Evolutionary conservation across 2,329 filamentous ascomycete genomes (phyloP).

Genomic region (Xylaria digitata): DNA sequence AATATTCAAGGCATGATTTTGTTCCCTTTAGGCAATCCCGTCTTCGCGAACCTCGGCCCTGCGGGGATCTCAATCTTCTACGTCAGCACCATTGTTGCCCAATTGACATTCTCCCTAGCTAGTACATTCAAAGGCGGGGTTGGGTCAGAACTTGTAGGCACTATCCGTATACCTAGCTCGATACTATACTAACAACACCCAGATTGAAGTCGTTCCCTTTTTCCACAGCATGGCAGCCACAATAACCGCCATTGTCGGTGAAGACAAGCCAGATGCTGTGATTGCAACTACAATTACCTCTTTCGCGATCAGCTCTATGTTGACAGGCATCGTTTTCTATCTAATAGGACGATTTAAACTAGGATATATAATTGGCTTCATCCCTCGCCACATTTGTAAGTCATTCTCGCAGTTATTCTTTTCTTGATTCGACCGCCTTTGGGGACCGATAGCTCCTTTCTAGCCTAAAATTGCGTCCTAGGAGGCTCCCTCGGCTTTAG

Average conservation of each 20-base stretch:
- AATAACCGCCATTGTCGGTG: conserved; percentile 81
- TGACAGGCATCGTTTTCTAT: conserved; percentile 93
- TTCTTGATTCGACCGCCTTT: background rate
- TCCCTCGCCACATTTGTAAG: conserved; percentile 83
- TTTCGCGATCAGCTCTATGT: conserved; percentile 88
- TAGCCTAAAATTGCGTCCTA: background rate
- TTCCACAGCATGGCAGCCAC: conserved; percentile 98
- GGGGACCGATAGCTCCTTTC: background rate
- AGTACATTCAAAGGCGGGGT: conserved; percentile 92
- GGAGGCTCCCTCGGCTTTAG: background rate
- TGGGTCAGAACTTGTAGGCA: conserved; percentile 86
- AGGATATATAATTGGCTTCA: conserved; percentile 95
- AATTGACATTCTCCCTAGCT: conserved; percentile 86
- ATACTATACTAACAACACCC: conserved; percentile 35
- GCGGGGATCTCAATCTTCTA: conserved; percentile 99
- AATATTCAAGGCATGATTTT: conserved; percentile 80
- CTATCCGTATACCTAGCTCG: conserved; percentile 14
- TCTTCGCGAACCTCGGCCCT: conserved; percentile 87
- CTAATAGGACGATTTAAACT: conserved; percentile 87
- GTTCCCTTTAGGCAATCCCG: conserved; percentile 87
- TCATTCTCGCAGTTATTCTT: background rate
- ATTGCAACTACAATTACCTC: conserved; percentile 94
- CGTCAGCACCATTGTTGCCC: conserved; percentile 94
- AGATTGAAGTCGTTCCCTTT: conserved; percentile 98
- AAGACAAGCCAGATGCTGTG: conserved; percentile 83